These are phyloP conservation scores for Actinidia arguta DNA, from an alignment of 179 eudicot genomes.

Conservation along the genomic window DNA sequence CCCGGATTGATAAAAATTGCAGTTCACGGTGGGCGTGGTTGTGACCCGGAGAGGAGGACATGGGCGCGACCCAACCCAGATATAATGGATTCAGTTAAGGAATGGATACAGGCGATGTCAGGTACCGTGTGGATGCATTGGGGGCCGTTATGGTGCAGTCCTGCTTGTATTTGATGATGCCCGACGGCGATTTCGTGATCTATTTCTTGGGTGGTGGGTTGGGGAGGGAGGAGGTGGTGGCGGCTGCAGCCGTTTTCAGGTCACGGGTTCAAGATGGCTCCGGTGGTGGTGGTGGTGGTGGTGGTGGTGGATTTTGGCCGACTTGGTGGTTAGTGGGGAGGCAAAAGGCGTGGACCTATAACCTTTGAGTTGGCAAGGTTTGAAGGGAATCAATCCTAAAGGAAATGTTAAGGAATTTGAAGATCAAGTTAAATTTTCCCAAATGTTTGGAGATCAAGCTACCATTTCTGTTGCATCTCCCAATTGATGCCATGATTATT, in stretches of 20 bases:
- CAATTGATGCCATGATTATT: not conserved
- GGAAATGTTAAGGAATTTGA: constrained; percentile 70
- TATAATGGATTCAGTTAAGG: constrained; percentile 26
- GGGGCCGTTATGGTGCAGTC: constrained; percentile 65
- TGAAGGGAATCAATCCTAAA: constrained; percentile 50
- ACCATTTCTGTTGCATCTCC: not conserved
- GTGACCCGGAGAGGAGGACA: constrained; percentile 66
- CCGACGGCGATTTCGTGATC: constrained; percentile 82
- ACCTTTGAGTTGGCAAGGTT: constrained; percentile 69
- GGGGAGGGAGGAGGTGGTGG: constrained; percentile 73
- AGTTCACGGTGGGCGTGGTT: constrained; percentile 62
- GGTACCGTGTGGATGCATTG: constrained; percentile 51
- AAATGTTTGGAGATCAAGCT: too few relatives aligned
- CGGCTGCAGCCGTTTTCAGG: constrained; percentile 91
- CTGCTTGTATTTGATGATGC: constrained; percentile 87
- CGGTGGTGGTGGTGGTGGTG: too few relatives aligned
- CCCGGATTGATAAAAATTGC: constrained; percentile 77
- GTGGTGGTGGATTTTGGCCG: constrained; percentile 64
- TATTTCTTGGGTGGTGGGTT: constrained; percentile 80
- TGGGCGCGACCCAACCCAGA: constrained; percentile 41
- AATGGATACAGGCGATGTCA: constrained; percentile 61
- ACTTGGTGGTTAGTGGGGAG: constrained; percentile 51
- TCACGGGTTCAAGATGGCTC: constrained; percentile 98
- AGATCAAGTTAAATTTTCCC: constrained; percentile 60
- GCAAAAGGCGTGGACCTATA: constrained; percentile 56